Evolutionary conservation across 306 rosid genomes (phyloP).

Genomic region (Quillaja saponaria): DNA sequence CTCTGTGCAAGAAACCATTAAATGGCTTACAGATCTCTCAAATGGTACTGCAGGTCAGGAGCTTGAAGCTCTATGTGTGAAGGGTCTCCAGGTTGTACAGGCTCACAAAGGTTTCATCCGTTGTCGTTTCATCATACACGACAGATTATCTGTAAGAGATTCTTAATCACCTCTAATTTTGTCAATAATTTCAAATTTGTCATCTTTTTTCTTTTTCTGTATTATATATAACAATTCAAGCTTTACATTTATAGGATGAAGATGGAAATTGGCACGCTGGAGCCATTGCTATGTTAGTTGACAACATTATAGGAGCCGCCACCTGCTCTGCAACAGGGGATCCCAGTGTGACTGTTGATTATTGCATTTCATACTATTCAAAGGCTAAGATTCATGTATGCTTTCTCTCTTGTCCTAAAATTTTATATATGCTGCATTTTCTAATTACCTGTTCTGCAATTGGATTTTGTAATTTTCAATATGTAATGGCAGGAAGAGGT

Average conservation of each 20-base stretch:
- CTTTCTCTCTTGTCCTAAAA: neutral
- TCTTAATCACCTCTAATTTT: neutral
- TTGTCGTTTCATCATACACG: slow-evolving; percentile 25
- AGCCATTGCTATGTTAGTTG: slow-evolving; percentile 46
- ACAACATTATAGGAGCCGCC: slow-evolving; percentile 16
- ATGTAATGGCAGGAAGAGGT: neutral
- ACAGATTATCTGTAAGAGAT: slow-evolving; percentile 10
- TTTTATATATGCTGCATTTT: too few species aligned
- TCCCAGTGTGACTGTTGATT: slow-evolving; percentile 8
- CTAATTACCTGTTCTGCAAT: too few species aligned
- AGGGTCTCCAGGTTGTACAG: slow-evolving; percentile 19
- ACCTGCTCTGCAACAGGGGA: neutral
- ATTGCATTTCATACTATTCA: slow-evolving; percentile 35
- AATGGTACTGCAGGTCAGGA: slow-evolving; percentile 15
- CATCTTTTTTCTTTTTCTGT: neutral
- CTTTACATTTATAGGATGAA: slow-evolving; percentile 30
- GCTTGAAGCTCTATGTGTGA: slow-evolving; percentile 12
- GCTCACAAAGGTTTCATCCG: slow-evolving; percentile 24
- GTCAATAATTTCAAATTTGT: neutral
- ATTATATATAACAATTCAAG: neutral
- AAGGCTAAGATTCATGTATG: slow-evolving; percentile 39
- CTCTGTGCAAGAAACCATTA: neutral
- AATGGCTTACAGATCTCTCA: slow-evolving; percentile 17
- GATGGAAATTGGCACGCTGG: slow-evolving; percentile 53
- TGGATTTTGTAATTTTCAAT: neutral